phyloP scores from a whole-genome alignment of 495 filamentous ascomycete genomes.

The Durotheca rogersii region DNA sequence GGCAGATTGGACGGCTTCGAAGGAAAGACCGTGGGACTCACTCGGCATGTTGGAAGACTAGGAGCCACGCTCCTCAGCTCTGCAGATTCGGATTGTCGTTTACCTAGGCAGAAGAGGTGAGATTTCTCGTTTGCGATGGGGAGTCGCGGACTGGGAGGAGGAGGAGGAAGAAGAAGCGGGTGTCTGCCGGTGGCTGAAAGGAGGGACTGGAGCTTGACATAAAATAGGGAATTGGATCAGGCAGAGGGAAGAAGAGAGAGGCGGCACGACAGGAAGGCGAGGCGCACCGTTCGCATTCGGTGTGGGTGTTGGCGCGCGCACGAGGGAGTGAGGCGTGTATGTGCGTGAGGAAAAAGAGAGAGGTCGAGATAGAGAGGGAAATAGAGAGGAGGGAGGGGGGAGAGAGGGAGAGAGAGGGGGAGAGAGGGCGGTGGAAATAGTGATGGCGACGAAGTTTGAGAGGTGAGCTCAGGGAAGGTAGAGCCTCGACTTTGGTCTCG shows the following conservation, averaged over 20 bases:
- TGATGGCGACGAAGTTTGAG: not conserved
- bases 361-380: too few relatives aligned
- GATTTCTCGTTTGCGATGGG: slow-evolving; percentile 2
- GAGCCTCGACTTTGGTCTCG: too few relatives aligned
- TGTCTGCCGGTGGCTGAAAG: slow-evolving; percentile 5
- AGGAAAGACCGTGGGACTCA: slow-evolving; percentile 26
- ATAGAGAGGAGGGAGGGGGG: too few relatives aligned
- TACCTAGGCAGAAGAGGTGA: slow-evolving; percentile 2
- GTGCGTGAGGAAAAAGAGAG: too few relatives aligned
- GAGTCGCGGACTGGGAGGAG: slow-evolving; percentile 4
- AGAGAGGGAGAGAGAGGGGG: too few relatives aligned
- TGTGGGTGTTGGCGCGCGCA: too few relatives aligned
- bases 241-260: slow-evolving; percentile 5
- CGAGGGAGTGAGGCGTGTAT: slow-evolving; percentile 1
- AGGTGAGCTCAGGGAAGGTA: not conserved
- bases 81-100: not conserved
- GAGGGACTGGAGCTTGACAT: slow-evolving; percentile 23
- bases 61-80: too few relatives aligned
- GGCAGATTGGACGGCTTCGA: too few relatives aligned
- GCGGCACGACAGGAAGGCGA: slow-evolving; percentile 1
- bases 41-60: slow-evolving; percentile 41
- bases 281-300: slow-evolving; percentile 7
- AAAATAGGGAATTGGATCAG: not conserved
- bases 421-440: too few relatives aligned
- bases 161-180: not conserved